phyloP scores from a whole-genome alignment of 129 eudicot genomes.

The Flaveria brownii region DNA sequence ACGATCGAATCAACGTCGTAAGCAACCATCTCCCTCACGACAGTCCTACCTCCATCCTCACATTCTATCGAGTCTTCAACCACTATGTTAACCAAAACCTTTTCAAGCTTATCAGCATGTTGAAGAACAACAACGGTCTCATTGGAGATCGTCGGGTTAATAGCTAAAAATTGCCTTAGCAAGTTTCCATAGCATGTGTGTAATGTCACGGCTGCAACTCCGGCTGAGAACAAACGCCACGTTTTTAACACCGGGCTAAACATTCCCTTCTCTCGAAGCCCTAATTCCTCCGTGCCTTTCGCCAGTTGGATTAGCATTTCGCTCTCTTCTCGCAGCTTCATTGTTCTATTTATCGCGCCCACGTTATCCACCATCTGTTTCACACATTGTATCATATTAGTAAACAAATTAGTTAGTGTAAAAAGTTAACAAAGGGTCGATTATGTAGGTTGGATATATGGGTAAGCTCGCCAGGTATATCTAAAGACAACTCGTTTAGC shows the following conservation, averaged over 20 bases:
- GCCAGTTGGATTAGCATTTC: slow-evolving; percentile 61
- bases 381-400: neutral
- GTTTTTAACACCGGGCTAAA: slow-evolving; percentile 59
- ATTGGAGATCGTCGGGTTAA: slow-evolving; percentile 42
- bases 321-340: slow-evolving; percentile 46
- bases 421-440: neutral
- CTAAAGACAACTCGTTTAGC: neutral
- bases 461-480: neutral
- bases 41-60: slow-evolving; percentile 74
- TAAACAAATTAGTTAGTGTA: neutral
- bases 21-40: slow-evolving; percentile 76
- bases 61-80: slow-evolving; percentile 85
- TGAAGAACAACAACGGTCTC: slow-evolving; percentile 59
- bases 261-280: slow-evolving; percentile 57
- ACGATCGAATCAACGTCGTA: slow-evolving; percentile 78
- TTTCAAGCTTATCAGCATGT: slow-evolving; percentile 85
- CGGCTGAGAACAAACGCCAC: slow-evolving; percentile 85
- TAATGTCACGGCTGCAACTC: slow-evolving; percentile 81
- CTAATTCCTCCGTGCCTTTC: slow-evolving; percentile 64
- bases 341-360: slow-evolving; percentile 25
- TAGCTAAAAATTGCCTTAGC: slow-evolving; percentile 64
- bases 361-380: slow-evolving; percentile 59
- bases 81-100: slow-evolving; percentile 70
- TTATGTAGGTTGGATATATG: neutral
- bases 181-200: slow-evolving; percentile 75